Base-by-base conservation (phyloP, 1,284 basidiomycete genomes). In the Pseudozyma sp. region DNA sequence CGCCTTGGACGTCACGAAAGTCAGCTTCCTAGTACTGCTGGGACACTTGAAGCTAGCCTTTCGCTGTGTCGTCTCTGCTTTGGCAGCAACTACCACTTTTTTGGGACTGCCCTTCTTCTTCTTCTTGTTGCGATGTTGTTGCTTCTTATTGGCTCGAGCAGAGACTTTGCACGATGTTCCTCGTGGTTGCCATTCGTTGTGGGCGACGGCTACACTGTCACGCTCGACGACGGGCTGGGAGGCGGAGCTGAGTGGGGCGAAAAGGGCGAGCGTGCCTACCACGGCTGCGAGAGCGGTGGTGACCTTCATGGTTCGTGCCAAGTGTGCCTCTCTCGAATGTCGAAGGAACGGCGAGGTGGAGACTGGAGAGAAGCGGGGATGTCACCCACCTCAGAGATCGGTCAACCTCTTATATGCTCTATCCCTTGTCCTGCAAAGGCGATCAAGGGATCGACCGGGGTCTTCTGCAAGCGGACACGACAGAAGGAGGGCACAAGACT, bases 51-150 rank as follows among this genome's bases (percentile, higher is more conserved):
- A 37, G 5, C 35, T 37, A 2, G 35, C 5, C 37, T 63, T 37
- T 5, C 40, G 43, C 16, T 34, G 46, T 24, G 40, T 29, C 7
- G n/a, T 10, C n/a, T 29, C 3, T 14, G 31, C 7, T 14, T 50
- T 48, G 30, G 33, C 33, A 5, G 45, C 16, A 4, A 40, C 61
- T 14, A 51, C 19, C 39, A 37, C 7, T 17, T 62, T n/a, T 44
- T 56, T 62, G 40, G 53, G 46, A 40, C 39, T 57, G 33, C 16
- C n/a, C 40, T 43, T 43, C 29, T 66, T 66, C 45, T 47, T 61
- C 31, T 40, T 35, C 33, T 61, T 67, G 29, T 53, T 67, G 34
- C 58, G 53, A 44, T 68, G 63, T 34, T 63, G 58, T 19, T 58
- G 49, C 29, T 30, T 42, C 30, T 24, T 33, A 17, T 9, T 14